A percentile compares a stretch with the other conserved stretches of the same genome.
phyloP scores from a whole-genome alignment of 2,329 filamentous ascomycete genomes.

The Ophiostoma perfectum region DNA sequence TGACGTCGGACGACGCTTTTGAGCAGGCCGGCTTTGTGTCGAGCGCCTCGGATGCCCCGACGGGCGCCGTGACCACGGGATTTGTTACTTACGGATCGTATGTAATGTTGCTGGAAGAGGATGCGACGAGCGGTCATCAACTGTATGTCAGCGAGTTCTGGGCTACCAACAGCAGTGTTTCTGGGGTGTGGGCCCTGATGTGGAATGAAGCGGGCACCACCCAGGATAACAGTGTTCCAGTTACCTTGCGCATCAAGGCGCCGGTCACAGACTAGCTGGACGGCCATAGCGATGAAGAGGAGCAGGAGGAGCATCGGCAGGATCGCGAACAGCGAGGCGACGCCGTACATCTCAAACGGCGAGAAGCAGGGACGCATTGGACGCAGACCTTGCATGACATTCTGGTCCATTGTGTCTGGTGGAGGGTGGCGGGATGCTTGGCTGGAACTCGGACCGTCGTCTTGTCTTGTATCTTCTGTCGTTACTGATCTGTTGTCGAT shows the following conservation, averaged over 20 bases:
- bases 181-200: constrained; percentile 22
- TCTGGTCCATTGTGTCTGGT: too few relatives aligned
- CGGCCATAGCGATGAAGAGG: too few relatives aligned
- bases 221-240: neutral
- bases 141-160: constrained; percentile 20
- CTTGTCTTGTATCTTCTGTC: neutral
- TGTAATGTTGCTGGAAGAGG: constrained; percentile 10
- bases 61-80: constrained; percentile 12
- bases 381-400: too few relatives aligned
- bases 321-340: too few relatives aligned
- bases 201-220: constrained; percentile 18
- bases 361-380: too few relatives aligned
- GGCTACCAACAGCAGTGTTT: constrained; percentile 10
- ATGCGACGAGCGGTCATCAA: neutral
- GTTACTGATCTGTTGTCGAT: neutral
- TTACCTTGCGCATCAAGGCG: neutral
- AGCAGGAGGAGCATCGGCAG: too few relatives aligned
- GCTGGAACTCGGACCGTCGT: too few relatives aligned
- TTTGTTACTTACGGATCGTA: constrained; percentile 20
- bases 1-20: neutral
- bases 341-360: too few relatives aligned
- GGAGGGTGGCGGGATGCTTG: too few relatives aligned
- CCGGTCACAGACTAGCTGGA: neutral
- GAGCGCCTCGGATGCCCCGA: neutral
- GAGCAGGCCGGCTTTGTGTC: constrained; percentile 14